These are phyloP conservation scores for Anacardium occidentale DNA, from an alignment of 345 rosid genomes.

Conservation along the genomic window DNA sequence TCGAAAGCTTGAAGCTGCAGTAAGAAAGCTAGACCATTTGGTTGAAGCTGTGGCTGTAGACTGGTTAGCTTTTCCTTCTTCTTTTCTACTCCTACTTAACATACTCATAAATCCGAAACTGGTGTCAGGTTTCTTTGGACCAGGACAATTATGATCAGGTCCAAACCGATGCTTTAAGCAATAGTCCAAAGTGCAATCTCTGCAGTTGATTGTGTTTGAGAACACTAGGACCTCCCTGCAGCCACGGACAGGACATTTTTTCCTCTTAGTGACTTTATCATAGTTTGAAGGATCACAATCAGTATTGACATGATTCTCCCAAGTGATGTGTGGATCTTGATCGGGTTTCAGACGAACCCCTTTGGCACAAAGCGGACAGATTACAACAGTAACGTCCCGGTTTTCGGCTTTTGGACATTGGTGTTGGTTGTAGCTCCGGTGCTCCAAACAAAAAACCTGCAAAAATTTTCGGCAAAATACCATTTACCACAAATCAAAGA, in stretches of 20 bases:
- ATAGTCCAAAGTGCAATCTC: constrained; percentile 79
- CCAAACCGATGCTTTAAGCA: constrained; percentile 96
- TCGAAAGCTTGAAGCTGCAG: constrained; percentile 63
- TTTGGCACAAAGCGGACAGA: constrained; percentile 92
- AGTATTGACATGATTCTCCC: constrained; percentile 82
- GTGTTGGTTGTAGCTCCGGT: constrained; percentile 76
- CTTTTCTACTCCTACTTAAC: constrained; percentile 55
- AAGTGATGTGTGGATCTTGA: constrained; percentile 78
- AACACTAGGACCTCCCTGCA: constrained; percentile 77
- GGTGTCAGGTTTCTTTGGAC: constrained; percentile 65
- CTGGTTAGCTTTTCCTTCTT: no score
- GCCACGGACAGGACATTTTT: constrained; percentile 83
- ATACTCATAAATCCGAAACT: constrained; percentile 56
- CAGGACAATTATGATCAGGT: constrained; percentile 78
- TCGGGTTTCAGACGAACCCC: constrained; percentile 77
- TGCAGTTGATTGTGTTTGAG: constrained; percentile 85
- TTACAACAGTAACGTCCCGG: constrained; percentile 77
- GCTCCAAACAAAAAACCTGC: constrained; percentile 89
- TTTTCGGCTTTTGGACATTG: constrained; percentile 72
- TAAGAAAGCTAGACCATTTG: constrained; percentile 57
- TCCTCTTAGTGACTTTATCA: constrained; percentile 82
- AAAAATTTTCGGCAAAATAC: not conserved
- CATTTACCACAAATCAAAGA: constrained; percentile 10
- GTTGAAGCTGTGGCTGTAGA: constrained; percentile 49
- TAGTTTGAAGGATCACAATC: constrained; percentile 94